Base-by-base conservation (phyloP, 2,329 filamentous ascomycete genomes). In the Xylaria sp. region DNA sequence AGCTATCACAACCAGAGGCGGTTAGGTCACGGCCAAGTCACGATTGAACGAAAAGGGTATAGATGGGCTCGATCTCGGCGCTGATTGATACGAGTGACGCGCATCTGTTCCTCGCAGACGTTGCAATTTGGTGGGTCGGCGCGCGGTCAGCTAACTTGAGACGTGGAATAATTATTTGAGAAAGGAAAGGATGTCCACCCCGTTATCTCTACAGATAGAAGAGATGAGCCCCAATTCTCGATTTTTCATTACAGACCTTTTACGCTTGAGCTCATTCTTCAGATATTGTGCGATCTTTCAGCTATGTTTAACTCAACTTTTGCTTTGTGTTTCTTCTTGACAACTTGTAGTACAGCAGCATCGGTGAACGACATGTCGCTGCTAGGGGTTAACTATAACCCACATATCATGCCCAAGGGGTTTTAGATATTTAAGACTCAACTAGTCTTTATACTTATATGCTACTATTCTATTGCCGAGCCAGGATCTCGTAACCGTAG, bases 131-230 rank as follows among this genome's bases (percentile, higher is more conserved):
- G 55, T 57, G 55, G 54, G 15, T 39, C 37, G 15, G 18, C 54
- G 23, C 8, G 34, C 15, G 37, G 34, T 15, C 54, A 37, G 34
- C n/a, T 25, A 25, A 57, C 34, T 41, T 57, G 20, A 57, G 54
- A 57, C 34, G 54, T 57, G 54, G 54, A 57, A 57, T 57, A 50
- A 50, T 50, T 50, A 57, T 57, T 41, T 12, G 23, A 44, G 9
- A 39, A 23, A 28, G 28, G 4, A 6, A 28, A 56, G 10, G 34
- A 57, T 57, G 37, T 10, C 54, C 54, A 20, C 54, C 6, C 54
- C 4, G 15, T 41, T 23, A 25, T 41, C 34, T 15, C 20, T 28
- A 20, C 23, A 13, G 23, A 28, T 28, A 39, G 5, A 20, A 55
- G 12, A 57, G 18, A 44, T 39, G 12, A 13, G 2, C 20, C 37